A percentile compares a stretch with the other conserved stretches of the same genome.
Conservation (phyloP, 2,329 filamentous ascomycete species). For the Westerdykella ornata region DNA sequence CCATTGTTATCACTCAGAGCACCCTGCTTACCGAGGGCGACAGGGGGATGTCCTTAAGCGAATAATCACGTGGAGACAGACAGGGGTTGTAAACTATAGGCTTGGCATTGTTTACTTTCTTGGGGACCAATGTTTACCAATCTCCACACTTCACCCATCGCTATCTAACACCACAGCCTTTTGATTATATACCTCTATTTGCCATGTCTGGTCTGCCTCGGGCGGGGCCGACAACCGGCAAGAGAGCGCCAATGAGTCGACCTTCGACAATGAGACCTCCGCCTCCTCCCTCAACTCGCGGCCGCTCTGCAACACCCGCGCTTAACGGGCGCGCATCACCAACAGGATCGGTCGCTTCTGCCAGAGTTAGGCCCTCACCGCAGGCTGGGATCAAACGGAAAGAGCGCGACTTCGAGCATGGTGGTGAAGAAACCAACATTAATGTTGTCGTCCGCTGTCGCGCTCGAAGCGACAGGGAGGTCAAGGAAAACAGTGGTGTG, state of each 20-base stretch:
- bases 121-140: slow-evolving; percentile 16
- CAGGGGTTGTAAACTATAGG: too few relatives aligned
- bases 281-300: slow-evolving; percentile 40
- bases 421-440: slow-evolving; percentile 83
- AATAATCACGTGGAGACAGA: too few relatives aligned
- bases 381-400: slow-evolving; percentile 69
- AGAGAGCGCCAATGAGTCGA: slow-evolving; percentile 48
- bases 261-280: slow-evolving; percentile 49
- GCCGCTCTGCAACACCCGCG: slow-evolving; percentile 45
- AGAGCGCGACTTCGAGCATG: slow-evolving; percentile 72
- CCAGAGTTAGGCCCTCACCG: slow-evolving; percentile 43
- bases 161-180: slow-evolving; percentile 15
- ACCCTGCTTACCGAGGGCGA: neutral
- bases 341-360: slow-evolving; percentile 60
- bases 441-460: slow-evolving; percentile 94
- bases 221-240: slow-evolving; percentile 44
- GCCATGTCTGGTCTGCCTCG: slow-evolving; percentile 51
- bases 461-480: slow-evolving; percentile 85
- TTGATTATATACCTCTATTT: slow-evolving; percentile 10
- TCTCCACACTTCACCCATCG: slow-evolving; percentile 15
- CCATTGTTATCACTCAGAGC: neutral
- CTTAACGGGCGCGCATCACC: slow-evolving; percentile 57
- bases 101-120: slow-evolving; percentile 7
- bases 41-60: too few relatives aligned
- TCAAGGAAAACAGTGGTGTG: slow-evolving; percentile 89